phyloP scores from a whole-genome alignment of 176 grass and related monocot species.

The Eleusine indica region DNA sequence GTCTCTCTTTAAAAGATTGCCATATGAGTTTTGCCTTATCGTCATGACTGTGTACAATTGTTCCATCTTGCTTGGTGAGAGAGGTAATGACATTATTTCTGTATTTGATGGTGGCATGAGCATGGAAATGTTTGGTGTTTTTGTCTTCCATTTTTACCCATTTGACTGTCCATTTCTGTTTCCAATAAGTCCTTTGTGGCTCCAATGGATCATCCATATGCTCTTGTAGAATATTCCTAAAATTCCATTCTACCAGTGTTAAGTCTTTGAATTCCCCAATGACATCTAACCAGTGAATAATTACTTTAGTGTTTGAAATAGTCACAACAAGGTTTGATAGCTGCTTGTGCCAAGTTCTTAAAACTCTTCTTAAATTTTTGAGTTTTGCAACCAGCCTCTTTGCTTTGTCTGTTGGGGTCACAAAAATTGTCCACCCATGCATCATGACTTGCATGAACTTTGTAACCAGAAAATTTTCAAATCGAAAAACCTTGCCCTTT shows the following conservation, averaged over 20 bases:
- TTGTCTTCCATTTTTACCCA: not conserved
- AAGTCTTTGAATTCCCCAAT: not conserved
- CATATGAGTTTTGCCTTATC: not conserved
- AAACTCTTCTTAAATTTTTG: not conserved
- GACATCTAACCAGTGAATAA: rapidly evolving
- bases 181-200: not conserved
- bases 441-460: no score
- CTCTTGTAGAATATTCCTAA: not conserved
- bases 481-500: no score
- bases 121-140: not conserved
- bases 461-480: no score
- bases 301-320: not conserved
- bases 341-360: rapidly evolving
- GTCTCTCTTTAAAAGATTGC: not conserved
- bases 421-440: no score
- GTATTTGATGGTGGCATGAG: not conserved
- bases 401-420: not conserved
- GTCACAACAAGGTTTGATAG: not conserved
- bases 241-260: not conserved
- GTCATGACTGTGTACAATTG: not conserved
- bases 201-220: rapidly evolving
- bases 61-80: rapidly evolving
- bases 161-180: not conserved
- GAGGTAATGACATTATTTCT: not conserved
- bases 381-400: not conserved